Evolutionary conservation across 148 eudicot genomes (phyloP).

Genomic region (Silene conica): DNA sequence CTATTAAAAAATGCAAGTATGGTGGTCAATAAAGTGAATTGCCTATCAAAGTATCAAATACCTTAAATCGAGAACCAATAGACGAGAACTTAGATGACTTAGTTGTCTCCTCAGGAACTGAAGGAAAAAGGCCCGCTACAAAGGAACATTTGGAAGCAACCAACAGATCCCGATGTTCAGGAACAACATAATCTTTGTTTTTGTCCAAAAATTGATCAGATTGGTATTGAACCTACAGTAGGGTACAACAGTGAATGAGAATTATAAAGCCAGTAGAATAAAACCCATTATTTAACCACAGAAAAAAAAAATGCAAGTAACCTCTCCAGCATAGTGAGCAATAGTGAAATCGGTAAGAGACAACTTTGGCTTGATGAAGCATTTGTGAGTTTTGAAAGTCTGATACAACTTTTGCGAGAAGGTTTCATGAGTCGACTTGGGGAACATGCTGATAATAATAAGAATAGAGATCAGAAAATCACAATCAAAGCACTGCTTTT

Average conservation of each 20-base stretch:
- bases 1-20: constrained; percentile 1
- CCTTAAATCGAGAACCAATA: constrained; percentile 93
- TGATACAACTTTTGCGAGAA: constrained; percentile 91
- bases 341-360: constrained; percentile 91
- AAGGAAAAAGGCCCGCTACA: constrained; percentile 84
- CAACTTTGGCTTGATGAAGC: constrained; percentile 90
- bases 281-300: background rate
- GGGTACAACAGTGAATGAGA: constrained; percentile 16
- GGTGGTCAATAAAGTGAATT: background rate
- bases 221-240: constrained; percentile 74
- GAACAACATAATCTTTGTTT: constrained; percentile 98
- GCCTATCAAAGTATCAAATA: constrained; percentile 10
- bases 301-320: constrained; percentile 27
- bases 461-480: constrained; percentile 1
- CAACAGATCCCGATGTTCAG: constrained; percentile 92
- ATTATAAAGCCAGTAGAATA: constrained; percentile 11
- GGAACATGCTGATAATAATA: constrained; percentile 82
- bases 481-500: constrained; percentile 4
- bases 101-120: constrained; percentile 49
- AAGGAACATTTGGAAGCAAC: constrained; percentile 84
- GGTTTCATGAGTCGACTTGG: constrained; percentile 96
- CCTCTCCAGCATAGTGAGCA: constrained; percentile 99
- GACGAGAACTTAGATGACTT: constrained; percentile 93
- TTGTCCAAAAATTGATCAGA: constrained; percentile 92
- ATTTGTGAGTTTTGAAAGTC: constrained; percentile 75